phyloP scores from a whole-genome alignment of 2,329 filamentous ascomycete genomes.

The Herpotrichia juniperi region DNA sequence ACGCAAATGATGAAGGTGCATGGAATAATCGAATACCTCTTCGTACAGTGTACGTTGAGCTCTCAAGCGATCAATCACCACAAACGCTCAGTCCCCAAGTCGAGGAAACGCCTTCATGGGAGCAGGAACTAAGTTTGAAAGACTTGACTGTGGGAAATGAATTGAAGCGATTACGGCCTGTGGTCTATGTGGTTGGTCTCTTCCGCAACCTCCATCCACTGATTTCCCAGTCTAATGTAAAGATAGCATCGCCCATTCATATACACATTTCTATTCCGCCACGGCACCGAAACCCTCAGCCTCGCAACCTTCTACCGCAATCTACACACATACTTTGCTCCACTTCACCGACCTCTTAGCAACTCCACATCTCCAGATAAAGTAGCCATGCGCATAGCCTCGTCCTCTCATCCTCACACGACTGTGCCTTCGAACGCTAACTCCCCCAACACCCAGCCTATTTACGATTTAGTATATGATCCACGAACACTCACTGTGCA shows the following conservation, averaged over 20 bases:
- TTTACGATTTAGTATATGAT: constrained; percentile 68
- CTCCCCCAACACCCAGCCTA: constrained; percentile 48
- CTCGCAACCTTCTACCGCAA: constrained; percentile 54
- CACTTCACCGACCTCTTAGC: constrained; percentile 53
- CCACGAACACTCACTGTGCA: constrained; percentile 63
- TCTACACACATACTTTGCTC: constrained; percentile 58
- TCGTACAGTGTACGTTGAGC: constrained; percentile 71
- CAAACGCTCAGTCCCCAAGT: constrained; percentile 20
- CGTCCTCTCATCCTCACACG: constrained; percentile 42
- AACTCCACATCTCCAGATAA: constrained; percentile 48
- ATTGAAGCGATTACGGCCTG: constrained; percentile 61
- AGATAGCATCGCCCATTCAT: constrained; percentile 70
- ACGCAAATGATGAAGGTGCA: constrained; percentile 38
- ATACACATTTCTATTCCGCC: constrained; percentile 75
- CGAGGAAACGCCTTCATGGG: constrained; percentile 27
- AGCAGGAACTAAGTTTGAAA: constrained; percentile 21
- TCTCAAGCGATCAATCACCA: constrained; percentile 52
- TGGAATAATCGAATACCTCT: constrained; percentile 62
- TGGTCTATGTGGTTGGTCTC: constrained; percentile 67
- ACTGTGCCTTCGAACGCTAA: constrained; percentile 40
- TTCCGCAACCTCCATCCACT: background rate
- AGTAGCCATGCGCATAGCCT: constrained; percentile 51
- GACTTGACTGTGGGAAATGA: constrained; percentile 7
- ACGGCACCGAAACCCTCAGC: constrained; percentile 61
- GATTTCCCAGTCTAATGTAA: background rate